Evolutionary conservation across 257 asterid species (phyloP).

Genomic region (Forsythia viridissima): DNA sequence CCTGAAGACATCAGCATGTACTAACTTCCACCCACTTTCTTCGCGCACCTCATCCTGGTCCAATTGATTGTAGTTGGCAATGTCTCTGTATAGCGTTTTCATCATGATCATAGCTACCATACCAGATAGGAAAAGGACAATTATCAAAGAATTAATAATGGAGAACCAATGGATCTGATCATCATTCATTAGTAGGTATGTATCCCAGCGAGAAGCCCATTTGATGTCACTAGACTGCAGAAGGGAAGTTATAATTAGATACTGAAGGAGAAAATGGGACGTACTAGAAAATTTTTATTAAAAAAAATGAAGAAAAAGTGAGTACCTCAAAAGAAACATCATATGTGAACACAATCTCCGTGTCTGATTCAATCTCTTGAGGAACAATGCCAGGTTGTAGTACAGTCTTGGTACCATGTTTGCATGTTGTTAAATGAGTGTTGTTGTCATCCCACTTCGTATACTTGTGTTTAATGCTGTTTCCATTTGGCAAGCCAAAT

Average conservation of each 20-base stretch:
- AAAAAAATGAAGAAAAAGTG: background rate
- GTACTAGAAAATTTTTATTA: background rate
- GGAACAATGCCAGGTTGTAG: conserved; percentile 31
- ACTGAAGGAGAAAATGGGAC: background rate
- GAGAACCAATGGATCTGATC: conserved; percentile 57
- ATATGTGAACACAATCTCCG: conserved; percentile 49
- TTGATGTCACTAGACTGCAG: conserved; percentile 52
- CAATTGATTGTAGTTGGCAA: conserved; percentile 48
- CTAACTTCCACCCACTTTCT: conserved; percentile 57
- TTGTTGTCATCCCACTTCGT: conserved; percentile 43
- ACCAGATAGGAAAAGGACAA: conserved; percentile 56
- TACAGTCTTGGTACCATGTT: conserved; percentile 18
- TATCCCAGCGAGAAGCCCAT: conserved; percentile 67
- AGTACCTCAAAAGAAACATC: conserved; percentile 56
- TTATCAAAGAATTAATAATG: conserved; percentile 52
- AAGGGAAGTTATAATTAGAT: background rate
- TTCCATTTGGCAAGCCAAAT: conserved; percentile 1
- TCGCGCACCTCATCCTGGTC: conserved; percentile 51
- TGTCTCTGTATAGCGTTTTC: conserved; percentile 51
- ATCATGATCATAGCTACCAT: conserved; percentile 61
- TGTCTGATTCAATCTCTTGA: conserved; percentile 43
- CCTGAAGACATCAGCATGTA: conserved; percentile 57
- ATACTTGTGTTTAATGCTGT: conserved; percentile 48
- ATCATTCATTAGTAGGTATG: conserved; percentile 49
- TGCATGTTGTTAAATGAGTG: conserved; percentile 42